These are phyloP conservation scores for Neoboletus magnificus DNA, from an alignment of 768 basidiomycete genomes.

Conservation along the genomic window DNA sequence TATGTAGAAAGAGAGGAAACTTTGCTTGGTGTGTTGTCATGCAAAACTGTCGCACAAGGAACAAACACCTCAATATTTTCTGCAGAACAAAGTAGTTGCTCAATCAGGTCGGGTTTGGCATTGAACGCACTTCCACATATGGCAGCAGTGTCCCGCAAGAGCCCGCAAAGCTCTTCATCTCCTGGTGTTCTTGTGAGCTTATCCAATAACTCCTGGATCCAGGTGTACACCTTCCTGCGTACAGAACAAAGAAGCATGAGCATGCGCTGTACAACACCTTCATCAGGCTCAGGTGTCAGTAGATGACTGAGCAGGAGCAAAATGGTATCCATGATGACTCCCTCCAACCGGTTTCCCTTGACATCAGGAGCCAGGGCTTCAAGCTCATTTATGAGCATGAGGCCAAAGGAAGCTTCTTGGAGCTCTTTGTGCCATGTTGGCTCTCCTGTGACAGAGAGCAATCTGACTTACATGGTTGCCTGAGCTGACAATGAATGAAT, in stretches of 20 bases:
- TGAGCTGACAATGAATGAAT: slow-evolving; percentile 43
- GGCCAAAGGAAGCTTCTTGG: slow-evolving; percentile 27
- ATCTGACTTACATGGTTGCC: slow-evolving; percentile 42
- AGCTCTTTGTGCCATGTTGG: slow-evolving; percentile 40
- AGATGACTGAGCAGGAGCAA: slow-evolving; percentile 35
- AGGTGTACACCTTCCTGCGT: slow-evolving; percentile 32
- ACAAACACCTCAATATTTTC: slow-evolving; percentile 30
- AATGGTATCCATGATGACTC: slow-evolving; percentile 29
- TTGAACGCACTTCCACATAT: slow-evolving; percentile 32
- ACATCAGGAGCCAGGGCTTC: slow-evolving; percentile 31
- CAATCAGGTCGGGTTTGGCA: slow-evolving; percentile 3
- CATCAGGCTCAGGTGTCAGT: slow-evolving; percentile 22
- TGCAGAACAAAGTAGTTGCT: slow-evolving; percentile 16
- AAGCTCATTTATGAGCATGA: slow-evolving; percentile 33
- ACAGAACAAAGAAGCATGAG: slow-evolving; percentile 28
- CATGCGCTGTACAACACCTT: slow-evolving; percentile 14
- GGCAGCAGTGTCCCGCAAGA: slow-evolving; percentile 19
- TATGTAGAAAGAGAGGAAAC: background rate
- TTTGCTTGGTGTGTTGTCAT: slow-evolving; percentile 28
- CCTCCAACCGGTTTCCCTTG: slow-evolving; percentile 40
- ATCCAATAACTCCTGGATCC: slow-evolving; percentile 34
- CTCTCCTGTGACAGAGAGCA: background rate
- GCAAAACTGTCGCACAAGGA: slow-evolving; percentile 31
- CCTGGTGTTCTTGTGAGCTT: slow-evolving; percentile 12
- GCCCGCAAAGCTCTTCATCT: background rate